Conservation (phyloP, 345 rosid genomes). For the Nephelium lappaceum region DNA sequence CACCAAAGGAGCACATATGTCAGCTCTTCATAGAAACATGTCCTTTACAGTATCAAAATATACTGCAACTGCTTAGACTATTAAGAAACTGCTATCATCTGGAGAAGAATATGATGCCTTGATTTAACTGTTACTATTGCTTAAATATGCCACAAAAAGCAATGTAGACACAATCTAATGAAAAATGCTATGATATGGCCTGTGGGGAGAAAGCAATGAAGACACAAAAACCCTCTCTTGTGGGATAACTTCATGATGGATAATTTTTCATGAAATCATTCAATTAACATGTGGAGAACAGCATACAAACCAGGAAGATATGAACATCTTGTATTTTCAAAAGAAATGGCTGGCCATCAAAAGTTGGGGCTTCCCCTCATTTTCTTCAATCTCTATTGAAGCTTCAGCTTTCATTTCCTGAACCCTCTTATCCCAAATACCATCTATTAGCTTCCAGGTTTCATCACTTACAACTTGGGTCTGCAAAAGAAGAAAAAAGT, state of each 20-base stretch:
- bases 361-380: constrained; percentile 72
- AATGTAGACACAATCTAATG: not conserved
- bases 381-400: constrained; percentile 64
- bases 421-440: constrained; percentile 76
- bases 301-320: not conserved
- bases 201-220: not conserved
- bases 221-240: not conserved
- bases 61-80: not conserved
- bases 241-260: not conserved
- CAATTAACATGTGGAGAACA: not conserved
- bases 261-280: not conserved
- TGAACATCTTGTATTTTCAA: constrained; percentile 30
- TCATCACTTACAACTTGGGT: constrained; percentile 73
- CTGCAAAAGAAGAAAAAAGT: constrained; percentile 41
- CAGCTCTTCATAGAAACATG: not conserved
- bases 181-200: not conserved
- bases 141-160: not conserved
- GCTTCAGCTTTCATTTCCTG: constrained; percentile 70
- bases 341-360: constrained; percentile 91
- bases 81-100: not conserved
- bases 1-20: not conserved
- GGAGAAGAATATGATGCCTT: not conserved
- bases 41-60: not conserved
- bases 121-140: not conserved
- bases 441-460: constrained; percentile 88